Evolutionary conservation across 495 filamentous ascomycete genomes (phyloP), one percentile per base, ranked within the genome.

Genomic region (Aspergillus bridgeri): DNA sequence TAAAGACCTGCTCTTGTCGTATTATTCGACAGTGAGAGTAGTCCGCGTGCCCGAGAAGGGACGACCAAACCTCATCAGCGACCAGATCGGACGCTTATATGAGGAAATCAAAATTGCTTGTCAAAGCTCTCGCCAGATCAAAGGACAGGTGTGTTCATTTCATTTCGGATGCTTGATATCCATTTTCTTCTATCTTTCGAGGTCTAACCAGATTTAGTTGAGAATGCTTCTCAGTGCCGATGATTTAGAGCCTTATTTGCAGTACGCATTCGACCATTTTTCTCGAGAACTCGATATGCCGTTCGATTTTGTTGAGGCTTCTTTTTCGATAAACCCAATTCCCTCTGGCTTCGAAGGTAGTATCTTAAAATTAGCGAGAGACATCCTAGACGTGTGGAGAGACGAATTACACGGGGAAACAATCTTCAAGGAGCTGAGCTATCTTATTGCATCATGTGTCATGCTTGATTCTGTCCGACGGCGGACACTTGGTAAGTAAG

Each of bases 281-380:
- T 61, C 69, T n/a, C 43, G 60, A 9, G 62, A 62, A 21, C 56
- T 71, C 4, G 65, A 71, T 18, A 52, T 47, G 1, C 70, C 76
- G 0, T 79, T 79, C 54, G 61, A 79, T 56, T 79, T 78, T 58
- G 64, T 75, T 5, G 42, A 73, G 15, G 69, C 60, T 11, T 63
- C 72, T n/a, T 62, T 76, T 38, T 23, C 43, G 15, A 63, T 66
- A 27, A 75, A 65, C 46, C 73, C 75, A 2, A 73, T 77, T 23
- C 75, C 69, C 2, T 50, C 48, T 22, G 48, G 24, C 23, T 50
- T 50, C 18, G 48, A 20, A 0, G 48, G 48, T 23, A 25, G n/a
- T 2, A 50, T 50, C 6, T 25, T 50, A 7, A 50, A 25, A 22
- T 20, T 50, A 25, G 48, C 48, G 2, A 50, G 11, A 23, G 18